phyloP scores from a whole-genome alignment of 139 green algal species.

The Coccomyxa sp. region DNA sequence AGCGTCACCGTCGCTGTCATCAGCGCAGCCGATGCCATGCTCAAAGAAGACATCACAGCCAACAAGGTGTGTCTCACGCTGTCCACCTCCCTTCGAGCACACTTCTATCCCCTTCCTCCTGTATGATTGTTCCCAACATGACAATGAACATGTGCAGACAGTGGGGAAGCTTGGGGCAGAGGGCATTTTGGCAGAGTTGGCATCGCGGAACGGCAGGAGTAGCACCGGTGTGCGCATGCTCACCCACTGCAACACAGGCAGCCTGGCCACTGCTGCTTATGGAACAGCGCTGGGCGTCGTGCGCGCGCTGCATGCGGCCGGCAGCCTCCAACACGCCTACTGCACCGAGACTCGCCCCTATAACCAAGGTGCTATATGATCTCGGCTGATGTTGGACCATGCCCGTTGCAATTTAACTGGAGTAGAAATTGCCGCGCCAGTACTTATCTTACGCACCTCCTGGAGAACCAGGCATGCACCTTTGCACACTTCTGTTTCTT shows the following conservation, averaged over 20 bases:
- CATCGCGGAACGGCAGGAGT: slow-evolving; percentile 14
- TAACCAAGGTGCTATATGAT: slow-evolving; percentile 74
- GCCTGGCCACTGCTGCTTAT: slow-evolving; percentile 84
- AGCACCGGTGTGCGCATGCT: slow-evolving; percentile 65
- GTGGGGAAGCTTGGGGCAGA: slow-evolving; percentile 75
- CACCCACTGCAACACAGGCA: slow-evolving; percentile 97
- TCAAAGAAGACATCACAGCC: slow-evolving; percentile 73
- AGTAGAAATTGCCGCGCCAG: background rate
- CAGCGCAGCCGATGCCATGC: slow-evolving; percentile 63
- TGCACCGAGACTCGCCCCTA: slow-evolving; percentile 93
- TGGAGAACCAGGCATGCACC: background rate
- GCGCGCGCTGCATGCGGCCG: slow-evolving; percentile 68
- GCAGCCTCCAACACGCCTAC: slow-evolving; percentile 75
- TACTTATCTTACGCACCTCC: background rate
- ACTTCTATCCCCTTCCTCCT: no score
- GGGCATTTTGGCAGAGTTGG: slow-evolving; percentile 59
- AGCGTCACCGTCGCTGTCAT: slow-evolving; percentile 60
- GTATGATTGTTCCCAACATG: no score
- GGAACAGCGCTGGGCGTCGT: slow-evolving; percentile 94
- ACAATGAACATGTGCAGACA: slow-evolving; percentile 23
- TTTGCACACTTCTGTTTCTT: background rate
- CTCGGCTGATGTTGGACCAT: background rate
- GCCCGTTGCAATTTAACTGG: background rate
- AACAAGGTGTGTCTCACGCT: slow-evolving; percentile 57
- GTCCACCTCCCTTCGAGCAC: background rate